Percentiles rank a stretch among this genome's conserved stretches.
phyloP scores from a whole-genome alignment of 192 early-diverging fungal genomes.

The Backusella circina region DNA sequence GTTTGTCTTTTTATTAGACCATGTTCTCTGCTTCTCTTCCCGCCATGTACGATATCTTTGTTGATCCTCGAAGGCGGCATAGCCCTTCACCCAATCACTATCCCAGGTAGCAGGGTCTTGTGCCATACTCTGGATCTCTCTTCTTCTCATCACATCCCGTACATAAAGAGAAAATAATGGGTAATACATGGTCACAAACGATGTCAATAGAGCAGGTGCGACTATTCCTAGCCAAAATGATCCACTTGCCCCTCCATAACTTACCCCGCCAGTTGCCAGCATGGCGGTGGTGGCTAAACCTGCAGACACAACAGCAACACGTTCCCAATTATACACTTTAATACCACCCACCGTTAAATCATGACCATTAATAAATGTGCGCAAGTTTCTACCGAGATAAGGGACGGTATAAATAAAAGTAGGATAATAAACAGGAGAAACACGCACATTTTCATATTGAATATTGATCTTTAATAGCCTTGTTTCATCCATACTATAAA shows the following conservation, averaged over 20 bases:
- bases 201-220: conserved; percentile 38
- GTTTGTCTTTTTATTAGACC: neutral
- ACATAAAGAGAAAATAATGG: conserved; percentile 40
- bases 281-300: conserved; percentile 25
- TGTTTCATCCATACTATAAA: conserved; percentile 39
- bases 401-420: conserved; percentile 43
- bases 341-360: conserved; percentile 42
- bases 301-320: conserved; percentile 39
- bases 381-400: conserved; percentile 40
- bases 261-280: conserved; percentile 23
- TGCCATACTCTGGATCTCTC: conserved; percentile 37
- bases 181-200: conserved; percentile 46
- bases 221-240: conserved; percentile 42
- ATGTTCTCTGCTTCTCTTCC: conserved; percentile 11
- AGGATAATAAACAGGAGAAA: conserved; percentile 51
- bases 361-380: conserved; percentile 53
- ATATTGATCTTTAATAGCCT: conserved; percentile 43
- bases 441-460: conserved; percentile 29
- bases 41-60: conserved; percentile 25
- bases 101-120: conserved; percentile 43
- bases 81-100: conserved; percentile 44
- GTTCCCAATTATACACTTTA: conserved; percentile 46
- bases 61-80: conserved; percentile 38
- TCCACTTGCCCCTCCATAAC: conserved; percentile 32
- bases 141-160: conserved; percentile 39